A percentile compares a stretch with the other conserved stretches of the same genome.
phyloP scores from a whole-genome alignment of 75 land plant genomes.

The Cryptomeria japonica region DNA sequence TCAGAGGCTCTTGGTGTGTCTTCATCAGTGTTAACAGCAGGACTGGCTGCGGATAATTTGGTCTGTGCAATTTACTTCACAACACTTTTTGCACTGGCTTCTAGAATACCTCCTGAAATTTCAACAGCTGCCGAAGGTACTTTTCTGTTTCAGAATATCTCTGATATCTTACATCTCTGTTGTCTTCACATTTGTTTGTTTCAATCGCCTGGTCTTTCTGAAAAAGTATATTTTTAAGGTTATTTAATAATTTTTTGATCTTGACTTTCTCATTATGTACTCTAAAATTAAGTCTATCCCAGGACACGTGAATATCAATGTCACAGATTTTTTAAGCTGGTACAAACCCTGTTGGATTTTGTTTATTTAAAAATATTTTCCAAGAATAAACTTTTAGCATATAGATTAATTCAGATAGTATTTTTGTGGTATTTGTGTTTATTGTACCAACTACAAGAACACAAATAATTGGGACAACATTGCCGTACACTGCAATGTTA shows the following conservation, averaged over 20 bases:
- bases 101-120: slow-evolving; percentile 74
- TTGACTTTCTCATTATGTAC: not conserved
- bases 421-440: not conserved
- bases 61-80: slow-evolving; percentile 93
- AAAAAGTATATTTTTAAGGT: not conserved
- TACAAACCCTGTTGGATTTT: not conserved
- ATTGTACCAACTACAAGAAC: not conserved
- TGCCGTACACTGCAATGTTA: not conserved
- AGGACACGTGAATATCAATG: not conserved
- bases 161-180: not conserved
- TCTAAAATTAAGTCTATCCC: not conserved
- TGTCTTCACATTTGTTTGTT: not conserved
- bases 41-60: slow-evolving; percentile 96
- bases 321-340: not conserved
- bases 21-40: slow-evolving; percentile 89
- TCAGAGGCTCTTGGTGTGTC: slow-evolving; percentile 81
- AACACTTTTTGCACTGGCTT: slow-evolving; percentile 86
- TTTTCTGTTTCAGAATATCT: not conserved
- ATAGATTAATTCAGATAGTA: not conserved
- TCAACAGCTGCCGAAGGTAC: slow-evolving; percentile 31
- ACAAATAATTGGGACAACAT: not conserved
- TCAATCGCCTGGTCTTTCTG: not conserved
- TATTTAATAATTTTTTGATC: not conserved
- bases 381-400: not conserved
- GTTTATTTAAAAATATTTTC: not conserved